phyloP scores from a whole-genome alignment of 2,329 filamentous ascomycete genomes.

The Cytospora leucostoma region DNA sequence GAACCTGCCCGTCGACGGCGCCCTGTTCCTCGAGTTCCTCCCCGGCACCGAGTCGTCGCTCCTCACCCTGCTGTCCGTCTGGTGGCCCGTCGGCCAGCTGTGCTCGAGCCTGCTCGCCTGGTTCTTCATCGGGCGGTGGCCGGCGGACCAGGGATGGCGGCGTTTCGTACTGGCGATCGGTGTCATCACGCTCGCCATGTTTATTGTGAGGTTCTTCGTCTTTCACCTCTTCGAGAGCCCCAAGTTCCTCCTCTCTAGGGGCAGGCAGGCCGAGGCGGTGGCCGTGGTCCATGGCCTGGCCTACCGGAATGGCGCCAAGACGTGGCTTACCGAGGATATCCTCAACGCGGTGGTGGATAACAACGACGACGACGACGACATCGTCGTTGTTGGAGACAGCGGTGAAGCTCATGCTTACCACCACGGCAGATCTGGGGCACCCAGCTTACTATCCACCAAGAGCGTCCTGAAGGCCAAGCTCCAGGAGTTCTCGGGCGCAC shows the following conservation, averaged over 20 bases:
- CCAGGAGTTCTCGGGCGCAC: conserved; percentile 65
- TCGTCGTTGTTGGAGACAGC: background rate
- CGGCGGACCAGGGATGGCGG: conserved; percentile 73
- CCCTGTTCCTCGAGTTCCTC: conserved; percentile 81
- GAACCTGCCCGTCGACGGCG: conserved; percentile 77
- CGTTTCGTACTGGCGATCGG: conserved; percentile 73
- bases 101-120: conserved; percentile 72
- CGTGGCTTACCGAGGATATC: conserved; percentile 75
- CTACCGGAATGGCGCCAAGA: conserved; percentile 66
- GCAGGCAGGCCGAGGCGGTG: conserved; percentile 76
- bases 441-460: conserved; percentile 34
- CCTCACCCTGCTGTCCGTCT: conserved; percentile 77
- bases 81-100: conserved; percentile 84
- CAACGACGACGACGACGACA: conserved; percentile 33
- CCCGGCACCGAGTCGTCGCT: conserved; percentile 73
- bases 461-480: conserved; percentile 60
- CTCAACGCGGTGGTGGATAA: conserved; percentile 57
- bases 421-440: conserved; percentile 21
- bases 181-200: conserved; percentile 74
- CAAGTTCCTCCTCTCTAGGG: conserved; percentile 77
- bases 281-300: conserved; percentile 79
- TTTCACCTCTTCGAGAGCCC: conserved; percentile 85
- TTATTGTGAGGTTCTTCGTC: conserved; percentile 73
- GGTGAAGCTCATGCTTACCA: conserved; percentile 1
- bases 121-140: conserved; percentile 72